Evolutionary conservation across 768 basidiomycete genomes (phyloP), one percentile per base, ranked within the genome.

Genomic region (Postia placenta): DNA sequence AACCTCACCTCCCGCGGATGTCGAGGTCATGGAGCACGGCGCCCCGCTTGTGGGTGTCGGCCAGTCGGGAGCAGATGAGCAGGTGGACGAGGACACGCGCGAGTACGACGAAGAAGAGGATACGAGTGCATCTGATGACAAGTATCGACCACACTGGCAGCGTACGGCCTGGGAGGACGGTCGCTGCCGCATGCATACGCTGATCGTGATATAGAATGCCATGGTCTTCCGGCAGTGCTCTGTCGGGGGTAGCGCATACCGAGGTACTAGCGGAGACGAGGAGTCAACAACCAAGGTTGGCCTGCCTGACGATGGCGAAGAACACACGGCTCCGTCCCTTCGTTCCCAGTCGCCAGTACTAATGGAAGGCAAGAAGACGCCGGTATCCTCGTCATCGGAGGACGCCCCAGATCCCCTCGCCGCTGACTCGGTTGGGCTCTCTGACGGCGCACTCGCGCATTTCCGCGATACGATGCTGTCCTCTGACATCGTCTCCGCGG

Each of bases 151-250:
- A 0, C 80, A 85, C 60, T 92, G 90, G 89, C 73, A 69, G 56
- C 70, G 71, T 56, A 66, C 68, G 0, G 65, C 76, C n/a, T 95
- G 92, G 92, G 92, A 95, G 64, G 91, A 97, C 63, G 65, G 96
- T 47, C 78, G 77, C 25, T 92, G 0, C 91, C 88, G 22, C 98
- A 96, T 96, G 70, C 88, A 11, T 88, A 74, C 53, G 72, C 63
- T 30, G 90, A 82, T 53, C 70, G 89, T 57, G 68, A 61, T 48
- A 17, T 59, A 92, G 87, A 92, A 93, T 59, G 75, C 76, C 5
- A 92, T 99, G 96, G 75, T 95, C 25, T 99, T 98, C 73, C 79
- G 89, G 26, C 81, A 91, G 63, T 96, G 94, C 61, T 92, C 92
- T 2, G 80, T 99, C 27, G 91, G 82, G 0, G 93, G 92, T 14